A percentile compares a stretch with the other conserved stretches of the same genome.
phyloP scores from a whole-genome alignment of 345 rosid species.

The Sonneratia alba region DNA sequence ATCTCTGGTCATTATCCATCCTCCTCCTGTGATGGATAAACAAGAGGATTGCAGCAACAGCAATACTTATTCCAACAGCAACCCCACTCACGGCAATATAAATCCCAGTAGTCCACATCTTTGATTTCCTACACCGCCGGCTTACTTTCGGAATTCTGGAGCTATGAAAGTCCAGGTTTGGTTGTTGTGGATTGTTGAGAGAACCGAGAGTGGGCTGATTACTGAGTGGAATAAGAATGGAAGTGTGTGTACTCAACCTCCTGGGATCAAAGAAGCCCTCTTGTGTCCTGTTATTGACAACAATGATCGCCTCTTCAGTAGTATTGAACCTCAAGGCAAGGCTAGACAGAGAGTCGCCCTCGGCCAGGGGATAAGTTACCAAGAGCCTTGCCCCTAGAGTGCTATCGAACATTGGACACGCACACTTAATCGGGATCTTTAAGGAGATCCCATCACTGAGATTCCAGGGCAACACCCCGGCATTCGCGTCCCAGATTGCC shows the following conservation, averaged over 20 bases:
- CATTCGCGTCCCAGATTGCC: conserved; percentile 47
- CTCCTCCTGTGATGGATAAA: conserved; percentile 47
- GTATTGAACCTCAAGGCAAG: conserved; percentile 54
- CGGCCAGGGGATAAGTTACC: conserved; percentile 51
- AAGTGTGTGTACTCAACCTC: conserved; percentile 30
- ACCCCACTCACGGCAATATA: conserved; percentile 45
- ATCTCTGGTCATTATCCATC: conserved; percentile 11
- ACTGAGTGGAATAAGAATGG: conserved; percentile 54
- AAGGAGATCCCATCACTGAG: conserved; percentile 33
- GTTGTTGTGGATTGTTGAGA: conserved; percentile 25
- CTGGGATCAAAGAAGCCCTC: conserved; percentile 21
- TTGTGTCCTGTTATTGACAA: conserved; percentile 43
- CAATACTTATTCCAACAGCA: conserved; percentile 43
- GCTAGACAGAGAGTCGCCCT: conserved; percentile 44
- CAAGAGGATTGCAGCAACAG: conserved; percentile 37
- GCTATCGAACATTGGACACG: conserved; percentile 39
- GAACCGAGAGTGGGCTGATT: conserved; percentile 33
- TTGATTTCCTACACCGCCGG: conserved; percentile 23
- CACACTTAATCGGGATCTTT: conserved; percentile 48
- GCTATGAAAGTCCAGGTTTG: conserved; percentile 24
- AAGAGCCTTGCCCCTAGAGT: conserved; percentile 24
- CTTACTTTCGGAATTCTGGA: conserved; percentile 18
- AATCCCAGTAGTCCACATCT: conserved; percentile 39
- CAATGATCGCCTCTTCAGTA: conserved; percentile 47
- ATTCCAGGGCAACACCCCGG: conserved; percentile 31